Evolutionary conservation across 352 stramenopile species (phyloP).

Genomic region (Pythium myriotylum): DNA sequence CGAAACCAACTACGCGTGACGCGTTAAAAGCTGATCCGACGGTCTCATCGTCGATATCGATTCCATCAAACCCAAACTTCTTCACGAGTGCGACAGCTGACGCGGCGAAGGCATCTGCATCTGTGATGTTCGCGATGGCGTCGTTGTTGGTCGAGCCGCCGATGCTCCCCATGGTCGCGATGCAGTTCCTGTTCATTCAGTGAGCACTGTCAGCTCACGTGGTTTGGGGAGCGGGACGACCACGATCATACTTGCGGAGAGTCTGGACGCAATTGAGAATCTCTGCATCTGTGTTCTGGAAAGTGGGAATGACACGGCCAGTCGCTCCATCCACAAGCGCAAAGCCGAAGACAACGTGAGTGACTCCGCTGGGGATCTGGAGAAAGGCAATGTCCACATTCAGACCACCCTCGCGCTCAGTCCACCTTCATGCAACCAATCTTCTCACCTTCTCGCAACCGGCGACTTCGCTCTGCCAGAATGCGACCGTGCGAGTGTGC

Average conservation of each 20-base stretch:
- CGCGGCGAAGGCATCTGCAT: conserved; percentile 48
- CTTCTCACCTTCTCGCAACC: conserved; percentile 62
- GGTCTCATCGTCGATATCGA: conserved; percentile 80
- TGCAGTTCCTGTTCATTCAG: conserved; percentile 48
- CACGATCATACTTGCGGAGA: conserved; percentile 36
- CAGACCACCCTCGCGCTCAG: conserved; percentile 3
- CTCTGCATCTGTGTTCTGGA: conserved; percentile 59
- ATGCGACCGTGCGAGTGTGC: conserved; percentile 65
- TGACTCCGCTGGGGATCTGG: conserved; percentile 56
- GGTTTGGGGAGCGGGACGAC: neutral
- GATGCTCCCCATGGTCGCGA: conserved; percentile 59
- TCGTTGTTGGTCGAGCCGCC: conserved; percentile 77
- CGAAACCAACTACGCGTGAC: conserved; percentile 42
- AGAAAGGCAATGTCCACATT: conserved; percentile 19
- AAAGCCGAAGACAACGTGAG: conserved; percentile 76
- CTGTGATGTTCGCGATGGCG: conserved; percentile 48
- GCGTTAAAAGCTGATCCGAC: conserved; percentile 61
- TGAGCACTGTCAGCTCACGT: neutral
- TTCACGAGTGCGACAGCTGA: conserved; percentile 50
- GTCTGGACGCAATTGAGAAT: conserved; percentile 60
- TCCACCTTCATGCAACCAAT: conserved; percentile 6
- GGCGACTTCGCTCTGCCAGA: conserved; percentile 80
- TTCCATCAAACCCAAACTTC: conserved; percentile 71
- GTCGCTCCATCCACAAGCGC: conserved; percentile 49
- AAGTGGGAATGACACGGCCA: conserved; percentile 48